Evolutionary conservation across 306 rosid genomes (phyloP), one percentile per base, ranked within the genome.

Genomic region (Begonia fuchsioides): DNA sequence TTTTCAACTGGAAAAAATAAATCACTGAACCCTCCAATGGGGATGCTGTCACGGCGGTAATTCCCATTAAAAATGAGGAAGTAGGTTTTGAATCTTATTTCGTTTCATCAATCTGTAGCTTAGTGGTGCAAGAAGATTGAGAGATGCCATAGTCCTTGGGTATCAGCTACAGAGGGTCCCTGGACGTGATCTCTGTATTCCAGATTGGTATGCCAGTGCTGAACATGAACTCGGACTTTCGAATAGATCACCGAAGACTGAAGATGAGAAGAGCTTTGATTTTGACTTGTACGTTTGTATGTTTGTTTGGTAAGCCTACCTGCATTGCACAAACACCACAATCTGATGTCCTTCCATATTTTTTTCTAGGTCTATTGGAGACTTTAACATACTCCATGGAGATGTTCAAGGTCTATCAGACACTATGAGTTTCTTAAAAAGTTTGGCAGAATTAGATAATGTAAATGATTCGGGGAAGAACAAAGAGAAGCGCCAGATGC

Each of bases 131-230:
- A 79, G 96, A 66, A 85, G 98, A 61, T 68, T 90, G 71, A 78
- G 96, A 14, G 98, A 90, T 71, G 98, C 98, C 32, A 90, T 90
- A 58, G 72, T 90, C 73, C 98, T 90, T 54, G 98, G 98, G 32
- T 90, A 90, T 79, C 93, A 90, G 79, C 96, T 90, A 41, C 98
- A 90, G 66, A 73, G 98, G 68, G 85, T 54, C 59, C 79, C 93
- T 44, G 98, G 87, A 52, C 85, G 98, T 50, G 98, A 85, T 69
- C 51, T 75, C 47, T 49, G 67, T 47, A 90, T 90, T 55, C 98
- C 98, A 38, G 98, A 85, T 51, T 90, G 98, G 98, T 90, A 85
- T 73, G 77, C 82, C 63, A 79, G 52, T 67, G 94, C 95, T 38
- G 94, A 75, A 76, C 74, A 61, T 64, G 87, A 85, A 67, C 83